Evolutionary conservation across 306 rosid species (phyloP).

Genomic region (Psophocarpus tetragonolobus): DNA sequence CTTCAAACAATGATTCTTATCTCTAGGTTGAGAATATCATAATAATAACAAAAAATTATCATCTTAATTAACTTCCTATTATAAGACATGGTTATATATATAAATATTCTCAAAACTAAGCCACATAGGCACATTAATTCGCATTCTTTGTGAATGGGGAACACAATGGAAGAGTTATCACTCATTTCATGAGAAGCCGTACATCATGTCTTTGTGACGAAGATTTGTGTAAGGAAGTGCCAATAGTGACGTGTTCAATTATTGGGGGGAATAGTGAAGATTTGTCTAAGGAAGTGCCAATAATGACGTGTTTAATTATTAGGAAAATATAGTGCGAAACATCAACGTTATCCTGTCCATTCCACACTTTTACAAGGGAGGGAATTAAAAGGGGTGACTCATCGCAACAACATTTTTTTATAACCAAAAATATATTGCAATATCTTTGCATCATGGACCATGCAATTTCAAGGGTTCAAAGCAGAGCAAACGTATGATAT

Average conservation of each 20-base stretch:
- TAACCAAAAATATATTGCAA: slow-evolving; percentile 7
- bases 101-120: not conserved
- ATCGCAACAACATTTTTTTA: slow-evolving; percentile 1
- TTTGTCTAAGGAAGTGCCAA: not conserved
- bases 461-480: slow-evolving; percentile 13
- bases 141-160: not conserved
- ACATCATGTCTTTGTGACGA: not conserved
- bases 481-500: not conserved
- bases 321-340: not conserved
- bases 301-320: not conserved
- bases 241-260: not conserved
- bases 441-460: not conserved
- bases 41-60: no score
- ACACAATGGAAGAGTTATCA: not conserved
- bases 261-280: not conserved
- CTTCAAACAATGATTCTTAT: no score
- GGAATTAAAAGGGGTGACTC: not conserved
- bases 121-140: not conserved
- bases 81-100: not conserved
- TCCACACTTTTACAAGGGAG: not conserved
- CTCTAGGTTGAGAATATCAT: no score
- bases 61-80: no score
- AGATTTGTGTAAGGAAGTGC: not conserved
- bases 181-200: not conserved
- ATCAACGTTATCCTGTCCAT: not conserved